These are phyloP conservation scores for Selaginella moellendorffii DNA, from an alignment of 75 land plant genomes.

Conservation along the genomic window DNA sequence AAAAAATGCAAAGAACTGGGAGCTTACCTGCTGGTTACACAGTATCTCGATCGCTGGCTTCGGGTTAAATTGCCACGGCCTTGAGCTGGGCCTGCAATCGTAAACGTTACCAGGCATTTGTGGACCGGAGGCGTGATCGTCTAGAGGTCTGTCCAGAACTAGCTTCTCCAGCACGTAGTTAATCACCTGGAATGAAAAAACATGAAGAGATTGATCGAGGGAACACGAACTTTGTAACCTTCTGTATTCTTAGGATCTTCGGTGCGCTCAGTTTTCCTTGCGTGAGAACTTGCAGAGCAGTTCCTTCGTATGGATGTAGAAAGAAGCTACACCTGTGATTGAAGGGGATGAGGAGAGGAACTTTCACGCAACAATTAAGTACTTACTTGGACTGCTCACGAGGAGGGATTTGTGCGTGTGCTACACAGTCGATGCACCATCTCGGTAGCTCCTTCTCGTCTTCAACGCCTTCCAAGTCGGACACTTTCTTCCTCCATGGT, in stretches of 20 bases:
- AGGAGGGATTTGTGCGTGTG: slow-evolving; percentile 64
- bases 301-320: slow-evolving; percentile 86
- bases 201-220: too few relatives aligned
- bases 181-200: too few relatives aligned
- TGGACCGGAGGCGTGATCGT: slow-evolving; percentile 31
- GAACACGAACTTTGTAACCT: slow-evolving; percentile 47
- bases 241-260: slow-evolving; percentile 74
- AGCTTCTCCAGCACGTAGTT: slow-evolving; percentile 89
- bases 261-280: slow-evolving; percentile 98
- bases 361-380: too few relatives aligned
- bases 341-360: too few relatives aligned
- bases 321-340: slow-evolving; percentile 92
- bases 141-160: slow-evolving; percentile 69
- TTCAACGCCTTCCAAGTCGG: slow-evolving; percentile 72
- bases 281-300: slow-evolving; percentile 49
- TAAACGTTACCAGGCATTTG: slow-evolving; percentile 24
- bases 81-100: slow-evolving; percentile 34
- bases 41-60: slow-evolving; percentile 66
- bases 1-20: too few relatives aligned
- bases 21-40: slow-evolving; percentile 89
- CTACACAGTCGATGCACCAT: slow-evolving; percentile 84
- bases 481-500: slow-evolving; percentile 86
- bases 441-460: slow-evolving; percentile 84
- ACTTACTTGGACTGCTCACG: slow-evolving; percentile 91
- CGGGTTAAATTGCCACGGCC: slow-evolving; percentile 49